A percentile compares a stretch with the other conserved stretches of the same genome.
Conservation (phyloP, 495 filamentous ascomycete genomes). For the Annulohypoxylon nitens region DNA sequence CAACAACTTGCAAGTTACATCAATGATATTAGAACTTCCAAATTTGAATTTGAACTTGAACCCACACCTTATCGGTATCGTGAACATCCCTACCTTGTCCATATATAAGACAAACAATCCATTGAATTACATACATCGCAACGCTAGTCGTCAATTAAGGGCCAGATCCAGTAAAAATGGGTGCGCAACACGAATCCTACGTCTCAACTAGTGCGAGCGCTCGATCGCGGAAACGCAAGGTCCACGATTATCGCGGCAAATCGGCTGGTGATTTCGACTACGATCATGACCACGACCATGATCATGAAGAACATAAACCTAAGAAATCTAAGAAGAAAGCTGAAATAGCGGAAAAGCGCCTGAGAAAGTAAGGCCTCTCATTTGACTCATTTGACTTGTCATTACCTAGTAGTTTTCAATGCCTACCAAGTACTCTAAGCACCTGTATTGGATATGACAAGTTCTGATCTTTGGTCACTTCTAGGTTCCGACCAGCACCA, state of each 20-base stretch:
- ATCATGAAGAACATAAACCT: constrained; percentile 12
- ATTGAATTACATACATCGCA: no score
- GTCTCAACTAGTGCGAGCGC: background rate
- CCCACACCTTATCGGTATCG: background rate
- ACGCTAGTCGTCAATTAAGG: no score
- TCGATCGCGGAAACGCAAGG: constrained; percentile 40
- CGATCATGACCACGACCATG: background rate
- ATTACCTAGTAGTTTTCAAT: no score
- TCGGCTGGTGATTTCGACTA: background rate
- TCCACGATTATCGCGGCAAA: background rate
- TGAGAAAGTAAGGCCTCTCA: constrained; percentile 35
- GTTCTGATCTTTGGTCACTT: constrained; percentile 7
- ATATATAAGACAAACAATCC: no score
- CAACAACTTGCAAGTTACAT: no score
- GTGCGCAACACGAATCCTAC: background rate
- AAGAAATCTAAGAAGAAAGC: constrained; percentile 12
- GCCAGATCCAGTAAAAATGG: background rate
- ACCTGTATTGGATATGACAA: background rate
- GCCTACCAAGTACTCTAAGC: no score
- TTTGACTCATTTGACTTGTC: background rate
- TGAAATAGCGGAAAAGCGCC: constrained; percentile 33
- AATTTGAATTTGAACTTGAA: background rate
- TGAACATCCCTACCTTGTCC: background rate
- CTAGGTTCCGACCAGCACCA: constrained; percentile 54
- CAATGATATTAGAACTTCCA: no score